Base-by-base conservation (phyloP, 805 yeast species). In the Lachancea mirantina region DNA sequence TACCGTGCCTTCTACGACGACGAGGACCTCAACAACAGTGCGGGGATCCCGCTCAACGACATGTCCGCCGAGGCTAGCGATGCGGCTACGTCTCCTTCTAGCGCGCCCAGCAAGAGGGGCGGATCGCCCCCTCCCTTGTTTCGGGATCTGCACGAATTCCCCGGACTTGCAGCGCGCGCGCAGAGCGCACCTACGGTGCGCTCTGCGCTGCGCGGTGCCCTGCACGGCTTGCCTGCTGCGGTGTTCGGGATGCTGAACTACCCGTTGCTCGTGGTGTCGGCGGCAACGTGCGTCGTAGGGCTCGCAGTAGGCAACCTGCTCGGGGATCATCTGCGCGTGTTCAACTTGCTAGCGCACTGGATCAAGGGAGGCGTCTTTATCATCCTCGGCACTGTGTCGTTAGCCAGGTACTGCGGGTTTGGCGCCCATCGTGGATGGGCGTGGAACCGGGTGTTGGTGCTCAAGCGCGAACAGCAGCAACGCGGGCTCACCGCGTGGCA, bases 311-410 rank as follows among this genome's bases (percentile, higher is more conserved):
- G 83, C 26, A 72, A 70, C 34, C 52, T 78, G 24, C 57, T 87
- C 48, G 97, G 95, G 23, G 61, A 72, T 57, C 88, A 76, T 3
- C 26, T 23, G 10, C 64, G 65, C 14, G 78, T 88, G 9, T 89
- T 84, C 63, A 85, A 84, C 47, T 58, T 89, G 32, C 67, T 89
- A 36, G 98, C 98, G 2, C 98, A 89, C 59, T 84, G 85, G 70
- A 89, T 89, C 57, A 89, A 89, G 59, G 98, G 98, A 39, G 92
- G 89, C 16, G 92, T 89, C 2, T 89, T 89, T 52, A 68, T 85
- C 38, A 42, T 67, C 4, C 62, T 82, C 23, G 98, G 98, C 14
- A 40, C 88, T 6, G 53, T 87, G 5, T 72, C 94, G n/a, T 65
- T 92, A 23, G 82, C 87, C 1, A 74, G 97, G 46, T 88, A 83